Percentiles rank a stretch among this genome's conserved stretches.
These are phyloP conservation scores for Acmispon strigosus DNA, from an alignment of 306 rosid genomes.

Conservation along the genomic window DNA sequence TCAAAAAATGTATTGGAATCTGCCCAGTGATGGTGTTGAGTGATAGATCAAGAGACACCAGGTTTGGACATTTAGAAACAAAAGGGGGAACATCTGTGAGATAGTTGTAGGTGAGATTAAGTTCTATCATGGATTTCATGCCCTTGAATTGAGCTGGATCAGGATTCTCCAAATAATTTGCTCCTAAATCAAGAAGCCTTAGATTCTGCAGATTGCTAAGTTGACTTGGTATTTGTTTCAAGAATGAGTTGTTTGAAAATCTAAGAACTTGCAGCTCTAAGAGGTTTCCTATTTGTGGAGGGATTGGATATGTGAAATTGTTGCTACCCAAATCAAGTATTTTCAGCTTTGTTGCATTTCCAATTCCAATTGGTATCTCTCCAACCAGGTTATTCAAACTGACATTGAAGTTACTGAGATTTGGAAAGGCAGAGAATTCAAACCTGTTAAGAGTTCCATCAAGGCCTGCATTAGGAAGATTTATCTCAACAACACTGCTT, in stretches of 20 bases:
- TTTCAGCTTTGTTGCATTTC: slow-evolving; percentile 11
- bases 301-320: slow-evolving; percentile 12
- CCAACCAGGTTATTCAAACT: slow-evolving; percentile 19
- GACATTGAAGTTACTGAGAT: slow-evolving; percentile 17
- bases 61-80: slow-evolving; percentile 18
- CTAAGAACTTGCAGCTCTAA: slow-evolving; percentile 7
- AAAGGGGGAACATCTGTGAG: slow-evolving; percentile 17
- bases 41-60: slow-evolving; percentile 22
- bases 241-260: slow-evolving; percentile 11
- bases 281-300: slow-evolving; percentile 18
- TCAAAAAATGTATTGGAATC: slow-evolving; percentile 4
- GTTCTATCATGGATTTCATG: slow-evolving; percentile 11
- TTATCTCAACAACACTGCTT: slow-evolving; percentile 20
- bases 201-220: slow-evolving; percentile 26
- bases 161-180: slow-evolving; percentile 12
- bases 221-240: slow-evolving; percentile 19
- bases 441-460: slow-evolving; percentile 24
- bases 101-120: neutral
- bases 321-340: slow-evolving; percentile 23
- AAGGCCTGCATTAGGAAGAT: slow-evolving; percentile 5
- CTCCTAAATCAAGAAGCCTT: slow-evolving; percentile 19
- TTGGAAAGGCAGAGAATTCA: slow-evolving; percentile 29
- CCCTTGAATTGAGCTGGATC: slow-evolving; percentile 12
- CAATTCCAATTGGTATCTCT: slow-evolving; percentile 16
- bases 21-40: slow-evolving; percentile 6